Conservation (phyloP, 2,329 filamentous ascomycete genomes). For the Elsinoe ampelina region DNA sequence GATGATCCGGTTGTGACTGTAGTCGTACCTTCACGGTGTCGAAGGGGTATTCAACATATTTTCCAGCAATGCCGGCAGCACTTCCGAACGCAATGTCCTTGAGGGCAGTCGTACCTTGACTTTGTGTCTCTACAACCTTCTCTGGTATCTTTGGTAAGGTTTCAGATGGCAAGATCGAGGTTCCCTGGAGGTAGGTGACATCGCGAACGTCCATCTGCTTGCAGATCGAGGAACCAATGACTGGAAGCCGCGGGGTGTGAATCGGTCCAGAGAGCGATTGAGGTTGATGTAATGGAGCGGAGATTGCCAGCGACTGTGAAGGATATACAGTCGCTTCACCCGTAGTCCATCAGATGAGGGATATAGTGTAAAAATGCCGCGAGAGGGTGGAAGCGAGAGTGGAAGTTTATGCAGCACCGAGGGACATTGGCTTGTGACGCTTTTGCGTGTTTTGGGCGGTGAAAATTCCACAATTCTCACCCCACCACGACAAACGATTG, state of each 20-base stretch:
- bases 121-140: slow-evolving; percentile 13
- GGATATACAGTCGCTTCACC: slow-evolving; percentile 4
- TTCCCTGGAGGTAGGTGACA: slow-evolving; percentile 10
- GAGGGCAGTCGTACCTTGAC: slow-evolving; percentile 55
- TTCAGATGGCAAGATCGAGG: background rate
- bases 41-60: slow-evolving; percentile 97
- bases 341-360: slow-evolving; percentile 7
- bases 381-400: background rate
- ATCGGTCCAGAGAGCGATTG: background rate
- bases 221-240: background rate
- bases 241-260: background rate
- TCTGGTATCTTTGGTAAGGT: background rate
- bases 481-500: slow-evolving; percentile 4
- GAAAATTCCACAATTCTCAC: slow-evolving; percentile 8
- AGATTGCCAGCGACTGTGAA: slow-evolving; percentile 10
- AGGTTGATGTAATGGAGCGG: background rate
- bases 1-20: slow-evolving; percentile 83
- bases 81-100: slow-evolving; percentile 89
- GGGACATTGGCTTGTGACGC: background rate
- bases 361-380: background rate
- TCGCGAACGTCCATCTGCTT: slow-evolving; percentile 17
- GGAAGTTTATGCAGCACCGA: background rate
- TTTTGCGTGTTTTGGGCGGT: slow-evolving; percentile 3
- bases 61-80: slow-evolving; percentile 80
- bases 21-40: slow-evolving; percentile 97